Base-by-base conservation (phyloP, 371 early-diverging fungal species). In the Sporodiniella umbellata region DNA sequence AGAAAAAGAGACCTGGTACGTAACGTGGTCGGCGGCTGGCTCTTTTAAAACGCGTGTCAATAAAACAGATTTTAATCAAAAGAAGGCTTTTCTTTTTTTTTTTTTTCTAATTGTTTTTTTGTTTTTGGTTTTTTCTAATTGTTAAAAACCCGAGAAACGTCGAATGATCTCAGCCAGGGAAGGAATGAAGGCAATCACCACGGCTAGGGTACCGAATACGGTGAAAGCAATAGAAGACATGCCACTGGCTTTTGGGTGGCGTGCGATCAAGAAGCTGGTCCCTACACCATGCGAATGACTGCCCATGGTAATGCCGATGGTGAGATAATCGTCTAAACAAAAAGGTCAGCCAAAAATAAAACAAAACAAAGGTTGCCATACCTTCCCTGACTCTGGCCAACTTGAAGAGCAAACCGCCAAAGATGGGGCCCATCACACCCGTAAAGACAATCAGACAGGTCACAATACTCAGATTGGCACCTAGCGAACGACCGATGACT, bases 321-420 rank as follows among this genome's bases (percentile, higher is more conserved):
- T 66, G 31, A 70, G 44, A 33, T 64, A 56, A 50, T 70, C 70
- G 42, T 70, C 66, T 68, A 21, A n/a, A n/a, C n/a, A n/a, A n/a
- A n/a, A n/a, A n/a, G n/a, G n/a, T n/a, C n/a, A n/a, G n/a, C n/a
- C 17, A 23, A 38, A 42, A 12, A 17, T 22, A 12, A 30, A 25
- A 44, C n/a, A 6, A 40, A 2, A 30, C 10, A 19, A 23, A 21
- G 14, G 3, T 19, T 33, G 26, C 0, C n/a, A 40, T 54, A 64
- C 64, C 68, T 35, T 55, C 48, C 48, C 37, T 52, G 14, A 70
- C 62, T 21, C 59, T 50, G 19, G 53, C 48, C 5, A 70, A 31
- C 23, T 54, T 70, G 11, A 56, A 48, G 11, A 70, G 28, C 4
- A 21, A 8, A 12, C 53, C 43, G 1, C 61, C 66, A 30, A 60